Evolutionary conservation across 2,329 filamentous ascomycete genomes (phyloP).

Genomic region (Aspergillus ustus): DNA sequence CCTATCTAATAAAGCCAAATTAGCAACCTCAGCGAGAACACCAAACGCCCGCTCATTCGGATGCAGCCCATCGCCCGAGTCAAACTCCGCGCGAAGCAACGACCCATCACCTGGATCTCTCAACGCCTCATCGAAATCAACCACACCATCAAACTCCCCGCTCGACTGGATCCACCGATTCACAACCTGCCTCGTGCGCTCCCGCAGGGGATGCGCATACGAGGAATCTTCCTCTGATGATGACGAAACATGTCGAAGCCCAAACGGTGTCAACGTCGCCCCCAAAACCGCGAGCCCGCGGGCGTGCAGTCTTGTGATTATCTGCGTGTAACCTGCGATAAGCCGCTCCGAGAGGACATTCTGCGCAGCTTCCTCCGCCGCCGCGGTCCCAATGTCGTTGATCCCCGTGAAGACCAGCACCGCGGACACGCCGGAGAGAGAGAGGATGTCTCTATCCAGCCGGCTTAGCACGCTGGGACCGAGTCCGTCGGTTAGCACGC

Average conservation of each 20-base stretch:
- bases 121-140: conserved; percentile 66
- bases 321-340: conserved; percentile 63
- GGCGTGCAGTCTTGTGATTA: conserved; percentile 59
- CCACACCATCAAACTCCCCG: conserved; percentile 62
- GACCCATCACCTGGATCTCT: conserved; percentile 52
- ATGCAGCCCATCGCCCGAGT: conserved; percentile 70
- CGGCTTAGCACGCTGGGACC: conserved; percentile 65
- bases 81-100: conserved; percentile 53
- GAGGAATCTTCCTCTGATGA: conserved; percentile 46
- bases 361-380: conserved; percentile 52
- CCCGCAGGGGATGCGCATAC: conserved; percentile 60
- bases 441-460: conserved; percentile 67
- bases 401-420: conserved; percentile 71
- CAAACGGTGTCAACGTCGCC: conserved; percentile 70
- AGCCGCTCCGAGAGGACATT: conserved; percentile 54
- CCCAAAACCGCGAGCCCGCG: conserved; percentile 63
- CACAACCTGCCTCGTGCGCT: conserved; percentile 60
- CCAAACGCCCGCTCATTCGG: conserved; percentile 48
- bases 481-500: conserved; percentile 64
- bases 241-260: too few relatives aligned
- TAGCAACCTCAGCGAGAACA: too few relatives aligned
- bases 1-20: too few relatives aligned
- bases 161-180: conserved; percentile 65
- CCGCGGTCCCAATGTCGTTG: conserved; percentile 67
- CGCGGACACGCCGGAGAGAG: conserved; percentile 62